Conservation (phyloP, 2,329 filamentous ascomycete genomes). For the Bimuria novae-zelandiae region DNA sequence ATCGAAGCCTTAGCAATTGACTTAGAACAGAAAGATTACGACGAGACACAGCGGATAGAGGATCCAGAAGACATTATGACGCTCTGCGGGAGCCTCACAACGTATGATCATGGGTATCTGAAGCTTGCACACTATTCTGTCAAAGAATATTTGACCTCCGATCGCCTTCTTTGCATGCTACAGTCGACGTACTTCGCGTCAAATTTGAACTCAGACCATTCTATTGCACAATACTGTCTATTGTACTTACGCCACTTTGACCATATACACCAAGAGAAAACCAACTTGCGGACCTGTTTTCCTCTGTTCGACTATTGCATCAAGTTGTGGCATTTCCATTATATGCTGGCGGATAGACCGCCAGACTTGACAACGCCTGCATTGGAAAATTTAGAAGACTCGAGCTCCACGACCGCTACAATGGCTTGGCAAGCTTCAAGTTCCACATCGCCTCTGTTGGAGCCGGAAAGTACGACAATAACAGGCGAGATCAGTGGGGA, state of each 20-base stretch:
- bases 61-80: constrained; percentile 11
- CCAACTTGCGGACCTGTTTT: neutral
- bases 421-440: neutral
- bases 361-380: neutral
- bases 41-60: constrained; percentile 1
- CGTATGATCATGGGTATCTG: neutral
- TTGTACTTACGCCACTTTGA: neutral
- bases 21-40: constrained; percentile 4
- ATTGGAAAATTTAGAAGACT: neutral
- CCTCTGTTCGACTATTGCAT: neutral
- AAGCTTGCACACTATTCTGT: constrained; percentile 14
- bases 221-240: constrained; percentile 7
- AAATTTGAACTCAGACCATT: neutral
- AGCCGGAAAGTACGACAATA: no score
- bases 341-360: neutral
- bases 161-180: constrained; percentile 9
- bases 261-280: neutral
- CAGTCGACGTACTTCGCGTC: neutral
- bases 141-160: constrained; percentile 14
- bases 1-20: constrained; percentile 10
- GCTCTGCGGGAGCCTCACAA: constrained; percentile 12
- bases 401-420: neutral
- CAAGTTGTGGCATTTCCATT: neutral
- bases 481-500: no score
- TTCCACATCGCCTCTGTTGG: no score